Evolutionary conservation across 306 rosid genomes (phyloP).

Genomic region (Sicyos edulis): DNA sequence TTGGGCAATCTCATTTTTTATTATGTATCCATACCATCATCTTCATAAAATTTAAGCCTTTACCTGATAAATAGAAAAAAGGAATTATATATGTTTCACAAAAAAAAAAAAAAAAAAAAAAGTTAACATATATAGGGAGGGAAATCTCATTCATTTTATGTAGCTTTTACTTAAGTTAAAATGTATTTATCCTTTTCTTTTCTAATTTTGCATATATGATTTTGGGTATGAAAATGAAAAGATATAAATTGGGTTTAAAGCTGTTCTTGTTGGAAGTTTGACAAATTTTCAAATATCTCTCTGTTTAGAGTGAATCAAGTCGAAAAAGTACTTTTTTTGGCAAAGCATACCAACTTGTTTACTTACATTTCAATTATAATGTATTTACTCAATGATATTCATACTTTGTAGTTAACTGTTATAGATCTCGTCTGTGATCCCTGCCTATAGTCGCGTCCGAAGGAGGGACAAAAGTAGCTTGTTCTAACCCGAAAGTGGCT

Average conservation of each 20-base stretch:
- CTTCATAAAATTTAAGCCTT: background rate
- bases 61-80: background rate
- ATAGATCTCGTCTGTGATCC: no score
- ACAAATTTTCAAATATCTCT: background rate
- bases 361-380: background rate
- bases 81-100: no score
- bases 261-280: background rate
- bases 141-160: background rate
- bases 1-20: background rate
- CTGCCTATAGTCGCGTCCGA: no score
- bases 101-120: no score
- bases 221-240: background rate
- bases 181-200: background rate
- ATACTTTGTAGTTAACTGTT: no score
- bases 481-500: no score
- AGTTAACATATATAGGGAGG: background rate
- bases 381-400: no score
- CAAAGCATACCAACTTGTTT: background rate
- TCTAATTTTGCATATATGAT: background rate
- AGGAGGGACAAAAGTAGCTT: no score
- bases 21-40: background rate
- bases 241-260: background rate
- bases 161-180: background rate
- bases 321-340: no score
- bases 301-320: background rate